Evolutionary conservation across 805 yeast species (phyloP), one percentile per base, ranked within the genome.

Genomic region (Yamadazyma akitaensis): DNA sequence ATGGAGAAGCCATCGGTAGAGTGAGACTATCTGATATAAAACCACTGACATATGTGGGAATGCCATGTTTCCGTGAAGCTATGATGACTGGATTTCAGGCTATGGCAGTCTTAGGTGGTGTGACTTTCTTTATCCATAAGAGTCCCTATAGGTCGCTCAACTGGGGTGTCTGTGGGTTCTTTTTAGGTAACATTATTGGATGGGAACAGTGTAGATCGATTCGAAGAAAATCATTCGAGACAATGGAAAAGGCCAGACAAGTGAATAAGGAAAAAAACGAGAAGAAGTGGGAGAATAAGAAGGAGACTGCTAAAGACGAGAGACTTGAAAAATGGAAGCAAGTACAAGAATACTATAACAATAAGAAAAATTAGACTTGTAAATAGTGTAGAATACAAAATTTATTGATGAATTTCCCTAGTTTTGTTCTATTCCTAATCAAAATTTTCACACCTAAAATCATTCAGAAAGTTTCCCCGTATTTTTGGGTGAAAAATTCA

Each of bases 131-230:
- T 30, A 80, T 82, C 43, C 88, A 82, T 57, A 83, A 83, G 57
- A 79, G 80, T 42, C 75, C 84, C 0, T 61, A 69, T 9, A 76
- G 76, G 50, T 82, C 95, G 0, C 72, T 80, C 13, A 88, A 91
- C 59, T 91, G 97, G 96, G 84, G 84, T 9, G 73, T 87, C 42
- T 85, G 86, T 33, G 96, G 94, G 2, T 79, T 89, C 53, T 65
- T 87, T 46, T 61, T 89, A 17, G 97, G 97, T 0, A 81, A 88
- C 38, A 75, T 87, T 0, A 82, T 87, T 24, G 88, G 96, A 1
- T 91, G 96, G 96, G 97, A 91, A 61, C 96, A 89, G 65, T 91
- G 98, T 63, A 75, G 96, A 48, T 73, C 81, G 41, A 75, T 80
- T 40, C 75, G 96, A 62, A 74, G 84, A 57, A 77, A 80, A 51